phyloP scores from a whole-genome alignment of 768 basidiomycete genomes.

The Dictyophora rubrovolvata region DNA sequence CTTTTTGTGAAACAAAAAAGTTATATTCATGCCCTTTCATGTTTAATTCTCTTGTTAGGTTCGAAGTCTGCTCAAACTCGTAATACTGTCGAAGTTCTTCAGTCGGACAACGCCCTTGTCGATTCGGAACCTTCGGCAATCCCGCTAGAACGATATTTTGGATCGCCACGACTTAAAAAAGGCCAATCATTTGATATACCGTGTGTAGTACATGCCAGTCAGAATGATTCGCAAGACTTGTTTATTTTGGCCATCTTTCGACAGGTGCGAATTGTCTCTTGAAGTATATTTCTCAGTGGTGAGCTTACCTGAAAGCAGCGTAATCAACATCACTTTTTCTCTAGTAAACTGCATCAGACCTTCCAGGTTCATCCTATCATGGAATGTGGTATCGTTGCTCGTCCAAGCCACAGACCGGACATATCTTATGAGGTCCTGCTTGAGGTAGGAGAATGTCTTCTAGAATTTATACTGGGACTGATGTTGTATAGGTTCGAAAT shows the following conservation, averaged over 20 bases:
- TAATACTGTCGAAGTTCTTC: conserved; percentile 27
- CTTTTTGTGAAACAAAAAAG: background rate
- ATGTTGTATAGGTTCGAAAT: conserved; percentile 40
- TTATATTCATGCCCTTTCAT: background rate
- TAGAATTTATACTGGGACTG: background rate
- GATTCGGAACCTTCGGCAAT: conserved; percentile 38
- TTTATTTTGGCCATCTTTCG: conserved; percentile 58
- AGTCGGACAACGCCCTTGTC: conserved; percentile 43
- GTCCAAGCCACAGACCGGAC: conserved; percentile 28
- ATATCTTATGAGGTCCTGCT: conserved; percentile 11
- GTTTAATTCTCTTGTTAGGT: background rate
- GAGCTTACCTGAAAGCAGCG: conserved; percentile 25
- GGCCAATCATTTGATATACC: conserved; percentile 43
- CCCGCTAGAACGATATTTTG: conserved; percentile 23
- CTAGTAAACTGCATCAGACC: conserved; percentile 39
- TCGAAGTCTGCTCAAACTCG: background rate
- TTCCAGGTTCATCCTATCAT: conserved; percentile 57
- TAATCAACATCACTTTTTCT: conserved; percentile 42
- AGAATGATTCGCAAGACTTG: conserved; percentile 37
- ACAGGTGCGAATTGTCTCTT: conserved; percentile 29
- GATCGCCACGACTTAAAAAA: conserved; percentile 27
- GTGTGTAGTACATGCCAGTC: conserved; percentile 43
- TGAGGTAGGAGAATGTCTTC: conserved; percentile 10
- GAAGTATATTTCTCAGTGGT: background rate
- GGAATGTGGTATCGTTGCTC: conserved; percentile 37